Evolutionary conservation across 176 grass and related monocot species (phyloP), one percentile per base, ranked within the genome.

Genomic region (Bothriochloa decipiens): DNA sequence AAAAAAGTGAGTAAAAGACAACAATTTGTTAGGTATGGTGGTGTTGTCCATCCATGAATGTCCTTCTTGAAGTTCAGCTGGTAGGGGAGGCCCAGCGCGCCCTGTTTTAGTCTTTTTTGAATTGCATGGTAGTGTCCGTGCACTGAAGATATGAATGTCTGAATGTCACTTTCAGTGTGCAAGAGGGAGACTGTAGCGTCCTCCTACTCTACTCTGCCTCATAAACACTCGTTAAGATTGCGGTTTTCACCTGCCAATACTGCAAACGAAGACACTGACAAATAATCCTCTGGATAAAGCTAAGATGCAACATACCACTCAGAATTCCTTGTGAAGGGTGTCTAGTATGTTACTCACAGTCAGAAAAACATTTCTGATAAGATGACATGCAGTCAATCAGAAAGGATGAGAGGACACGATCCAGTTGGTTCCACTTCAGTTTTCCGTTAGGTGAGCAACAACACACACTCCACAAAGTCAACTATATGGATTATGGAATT

Each of bases 371-470:
- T 36, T 77, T 60, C 11, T 9, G 20, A 76, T n/a, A 58, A 39
- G 75, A 61, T 45, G n/a, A 40, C 15, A 20, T 7, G 29, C 1
- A 1, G 29, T 8, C 37, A 20, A 11, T 45, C 39, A 8, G 4
- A 72, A 45, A 47, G 14, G 70, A 28, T 73, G 70, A 11, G 35
- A 57, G 37, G 58, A 63, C 37, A 16, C 35, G 36, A 13, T 47
- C 71, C n/a, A 29, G 45, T 49, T 26, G 35, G 53, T 63, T 63
- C 35, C 36, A n/a, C 58, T 45, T 78, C 23, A 29, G 16, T 78
- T 78, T 78, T 63, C 37, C 36, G 39, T 65, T 65, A 45, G 76
- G 76, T 78, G 60, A 78, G 58, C 39, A 65, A 64, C 15, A 35
- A 22, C 28, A 39, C 33, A 58, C 2, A 13, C 2, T 60, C 50